A percentile compares a stretch with the other conserved stretches of the same genome.
phyloP scores from a whole-genome alignment of 2,329 filamentous ascomycete genomes.

The Neopestalotiopsis rosae region DNA sequence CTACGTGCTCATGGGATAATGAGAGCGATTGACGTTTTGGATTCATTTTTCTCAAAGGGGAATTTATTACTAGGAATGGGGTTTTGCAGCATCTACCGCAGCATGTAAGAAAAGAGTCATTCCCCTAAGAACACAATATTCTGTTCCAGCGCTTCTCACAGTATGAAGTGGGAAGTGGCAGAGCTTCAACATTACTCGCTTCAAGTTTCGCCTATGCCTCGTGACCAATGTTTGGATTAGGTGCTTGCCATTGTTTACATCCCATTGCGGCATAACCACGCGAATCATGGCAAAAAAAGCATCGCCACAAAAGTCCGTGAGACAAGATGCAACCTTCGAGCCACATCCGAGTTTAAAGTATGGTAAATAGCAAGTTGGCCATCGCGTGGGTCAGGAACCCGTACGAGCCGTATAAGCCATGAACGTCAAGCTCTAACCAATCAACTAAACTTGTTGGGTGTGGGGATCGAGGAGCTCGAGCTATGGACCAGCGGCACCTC shows the following conservation, averaged over 20 bases:
- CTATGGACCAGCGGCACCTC: background rate
- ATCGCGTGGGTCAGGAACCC: background rate
- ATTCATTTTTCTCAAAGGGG: background rate
- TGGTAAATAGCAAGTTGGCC: background rate
- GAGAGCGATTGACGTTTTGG: slow-evolving; percentile 14
- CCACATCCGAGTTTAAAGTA: background rate
- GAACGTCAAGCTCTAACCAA: background rate
- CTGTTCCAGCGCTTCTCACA: background rate
- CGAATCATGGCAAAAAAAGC: background rate
- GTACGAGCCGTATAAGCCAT: background rate
- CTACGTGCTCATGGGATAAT: slow-evolving; percentile 19
- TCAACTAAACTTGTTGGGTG: background rate
- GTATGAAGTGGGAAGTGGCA: background rate
- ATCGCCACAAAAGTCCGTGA: background rate
- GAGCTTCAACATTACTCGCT: background rate
- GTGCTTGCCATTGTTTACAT: background rate
- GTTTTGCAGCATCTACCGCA: background rate
- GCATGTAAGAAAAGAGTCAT: background rate
- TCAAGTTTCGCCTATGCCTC: background rate
- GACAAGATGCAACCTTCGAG: background rate
- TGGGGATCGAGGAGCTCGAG: background rate
- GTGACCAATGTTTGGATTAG: background rate
- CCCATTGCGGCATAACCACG: background rate
- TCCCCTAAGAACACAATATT: background rate
- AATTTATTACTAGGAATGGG: background rate